These are phyloP conservation scores for Phylloporus rhodoxanthus DNA, from an alignment of 768 basidiomycete genomes.

Conservation along the genomic window DNA sequence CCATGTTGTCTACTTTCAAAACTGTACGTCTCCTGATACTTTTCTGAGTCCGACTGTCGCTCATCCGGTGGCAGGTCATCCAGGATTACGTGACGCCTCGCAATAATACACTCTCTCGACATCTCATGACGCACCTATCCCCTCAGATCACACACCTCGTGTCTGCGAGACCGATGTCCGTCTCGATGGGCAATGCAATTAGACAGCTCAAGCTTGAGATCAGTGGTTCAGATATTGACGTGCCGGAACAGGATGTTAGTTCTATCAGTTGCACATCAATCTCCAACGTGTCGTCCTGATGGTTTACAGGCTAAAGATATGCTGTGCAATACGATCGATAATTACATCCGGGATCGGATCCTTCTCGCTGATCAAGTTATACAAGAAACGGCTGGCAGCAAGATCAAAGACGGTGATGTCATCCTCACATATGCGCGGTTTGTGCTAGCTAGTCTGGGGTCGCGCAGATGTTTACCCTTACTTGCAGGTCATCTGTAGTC, in stretches of 20 bases:
- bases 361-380: conserved; percentile 92
- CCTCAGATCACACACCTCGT: conserved; percentile 91
- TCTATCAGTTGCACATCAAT: neutral
- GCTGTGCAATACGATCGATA: conserved; percentile 80
- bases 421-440: conserved; percentile 92
- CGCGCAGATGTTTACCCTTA: conserved; percentile 1
- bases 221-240: conserved; percentile 84
- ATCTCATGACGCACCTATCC: conserved; percentile 87
- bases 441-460: conserved; percentile 6
- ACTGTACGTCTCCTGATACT: conserved; percentile 47
- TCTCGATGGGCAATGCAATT: conserved; percentile 92
- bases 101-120: conserved; percentile 81
- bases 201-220: conserved; percentile 94
- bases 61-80: conserved; percentile 57
- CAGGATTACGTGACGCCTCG: conserved; percentile 85
- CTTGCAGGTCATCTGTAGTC: conserved; percentile 81
- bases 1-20: conserved; percentile 87
- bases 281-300: neutral
- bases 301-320: conserved; percentile 72
- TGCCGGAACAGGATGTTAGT: conserved; percentile 89
- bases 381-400: conserved; percentile 78
- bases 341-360: conserved; percentile 91
- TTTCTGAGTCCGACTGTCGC: neutral
- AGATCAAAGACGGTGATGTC: conserved; percentile 92
- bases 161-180: conserved; percentile 82